phyloP scores from a whole-genome alignment of 768 basidiomycete genomes.

The Suillus variegatus region DNA sequence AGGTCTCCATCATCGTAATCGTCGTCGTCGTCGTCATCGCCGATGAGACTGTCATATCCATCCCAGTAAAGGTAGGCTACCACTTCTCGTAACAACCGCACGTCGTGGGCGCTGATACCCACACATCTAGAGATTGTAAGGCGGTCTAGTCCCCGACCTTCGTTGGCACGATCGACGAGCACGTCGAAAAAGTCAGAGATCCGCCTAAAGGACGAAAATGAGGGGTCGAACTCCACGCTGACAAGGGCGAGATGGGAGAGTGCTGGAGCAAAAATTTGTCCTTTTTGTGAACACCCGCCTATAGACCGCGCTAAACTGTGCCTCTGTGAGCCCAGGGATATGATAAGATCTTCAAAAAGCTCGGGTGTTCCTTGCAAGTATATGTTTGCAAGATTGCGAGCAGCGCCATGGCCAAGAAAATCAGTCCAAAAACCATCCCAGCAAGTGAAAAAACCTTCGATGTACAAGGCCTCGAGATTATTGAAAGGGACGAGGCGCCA shows the following conservation, averaged over 20 bases:
- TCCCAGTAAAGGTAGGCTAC: conserved; percentile 5
- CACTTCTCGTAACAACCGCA: conserved; percentile 7
- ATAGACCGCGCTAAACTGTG: neutral
- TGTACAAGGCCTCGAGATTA: neutral
- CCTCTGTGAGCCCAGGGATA: neutral
- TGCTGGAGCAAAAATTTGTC: conserved; percentile 1
- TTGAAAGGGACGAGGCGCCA: neutral
- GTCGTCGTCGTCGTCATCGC: neutral
- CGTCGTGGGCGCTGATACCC: neutral
- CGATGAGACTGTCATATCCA: neutral
- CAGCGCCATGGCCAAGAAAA: neutral
- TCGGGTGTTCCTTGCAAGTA: neutral
- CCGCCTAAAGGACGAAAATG: too few relatives aligned
- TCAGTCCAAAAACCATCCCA: conserved; percentile 3
- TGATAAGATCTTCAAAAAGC: neutral
- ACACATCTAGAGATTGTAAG: neutral
- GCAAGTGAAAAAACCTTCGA: neutral
- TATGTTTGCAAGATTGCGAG: neutral
- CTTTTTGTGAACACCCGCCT: neutral
- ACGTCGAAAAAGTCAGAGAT: neutral
- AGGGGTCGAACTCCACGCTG: neutral
- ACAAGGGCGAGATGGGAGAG: conserved; percentile 2
- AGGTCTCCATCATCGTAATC: neutral
- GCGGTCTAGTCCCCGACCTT: conserved; percentile 1
- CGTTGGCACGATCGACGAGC: conserved; percentile 9